phyloP scores from a whole-genome alignment of 257 asterid species.

The Anisodus acutangulus region DNA sequence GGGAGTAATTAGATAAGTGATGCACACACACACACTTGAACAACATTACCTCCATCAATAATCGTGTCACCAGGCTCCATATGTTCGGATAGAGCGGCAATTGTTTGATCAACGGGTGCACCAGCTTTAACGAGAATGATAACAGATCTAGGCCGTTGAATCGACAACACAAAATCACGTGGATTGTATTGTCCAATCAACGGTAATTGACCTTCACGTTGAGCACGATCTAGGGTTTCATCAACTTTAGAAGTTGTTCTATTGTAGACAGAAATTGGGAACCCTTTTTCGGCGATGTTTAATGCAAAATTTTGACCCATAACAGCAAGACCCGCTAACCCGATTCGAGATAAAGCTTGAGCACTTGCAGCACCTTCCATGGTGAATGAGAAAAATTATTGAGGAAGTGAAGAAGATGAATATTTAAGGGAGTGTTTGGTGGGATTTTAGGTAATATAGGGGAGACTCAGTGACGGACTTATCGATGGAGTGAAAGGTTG shows the following conservation, averaged over 20 bases:
- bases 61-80: conserved; percentile 95
- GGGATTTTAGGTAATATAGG: not conserved
- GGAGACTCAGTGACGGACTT: conserved; percentile 57
- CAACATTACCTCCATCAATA: conserved; percentile 66
- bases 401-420: not conserved
- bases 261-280: conserved; percentile 83
- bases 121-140: conserved; percentile 93
- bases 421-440: conserved; percentile 23
- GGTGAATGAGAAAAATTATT: not conserved
- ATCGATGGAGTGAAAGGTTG: conserved; percentile 59
- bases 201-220: conserved; percentile 71
- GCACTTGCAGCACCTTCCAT: conserved; percentile 51
- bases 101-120: conserved; percentile 88
- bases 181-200: conserved; percentile 74
- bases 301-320: conserved; percentile 93
- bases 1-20: no score
- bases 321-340: conserved; percentile 80
- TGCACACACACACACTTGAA: no score
- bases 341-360: conserved; percentile 63
- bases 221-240: conserved; percentile 84
- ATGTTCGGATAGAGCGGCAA: conserved; percentile 67
- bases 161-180: conserved; percentile 70
- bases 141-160: conserved; percentile 73
- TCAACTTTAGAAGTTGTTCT: conserved; percentile 79
- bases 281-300: conserved; percentile 90